Percentiles rank a stretch among this genome's conserved stretches.
Evolutionary conservation across 148 eudicot genomes (phyloP).

Genomic region (Amaranthus palmeri): DNA sequence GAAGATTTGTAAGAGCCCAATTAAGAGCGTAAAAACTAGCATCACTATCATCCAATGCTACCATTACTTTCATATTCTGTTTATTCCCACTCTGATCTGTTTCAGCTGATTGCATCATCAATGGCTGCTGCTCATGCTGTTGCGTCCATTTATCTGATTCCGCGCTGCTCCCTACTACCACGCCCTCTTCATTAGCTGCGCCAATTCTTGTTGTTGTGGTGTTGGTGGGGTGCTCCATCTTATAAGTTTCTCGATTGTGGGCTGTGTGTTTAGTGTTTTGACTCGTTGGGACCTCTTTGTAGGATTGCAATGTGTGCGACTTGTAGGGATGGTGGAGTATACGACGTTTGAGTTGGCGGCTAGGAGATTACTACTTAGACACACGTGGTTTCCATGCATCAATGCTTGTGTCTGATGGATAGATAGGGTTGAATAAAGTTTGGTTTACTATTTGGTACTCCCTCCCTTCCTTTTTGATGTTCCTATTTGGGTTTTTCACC

Average conservation of each 20-base stretch:
- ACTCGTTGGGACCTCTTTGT: background rate
- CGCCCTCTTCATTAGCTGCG: background rate
- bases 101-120: conserved; percentile 9
- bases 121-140: conserved; percentile 5
- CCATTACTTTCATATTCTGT: conserved; percentile 30
- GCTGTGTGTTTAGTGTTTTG: no score
- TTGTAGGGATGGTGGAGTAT: background rate
- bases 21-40: conserved; percentile 37
- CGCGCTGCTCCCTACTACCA: conserved; percentile 19
- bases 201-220: background rate
- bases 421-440: no score
- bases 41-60: conserved; percentile 34
- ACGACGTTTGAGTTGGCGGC: background rate
- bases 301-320: background rate
- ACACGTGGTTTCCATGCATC: background rate
- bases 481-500: no score
- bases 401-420: background rate
- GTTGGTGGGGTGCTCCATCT: background rate
- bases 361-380: background rate
- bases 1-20: conserved; percentile 28
- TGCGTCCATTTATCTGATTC: conserved; percentile 3
- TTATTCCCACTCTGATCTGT: no score
- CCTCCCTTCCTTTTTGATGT: no score
- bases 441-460: no score
- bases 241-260: background rate